phyloP scores from a whole-genome alignment of 208 protist species.

The Trichomonas gallinae region DNA sequence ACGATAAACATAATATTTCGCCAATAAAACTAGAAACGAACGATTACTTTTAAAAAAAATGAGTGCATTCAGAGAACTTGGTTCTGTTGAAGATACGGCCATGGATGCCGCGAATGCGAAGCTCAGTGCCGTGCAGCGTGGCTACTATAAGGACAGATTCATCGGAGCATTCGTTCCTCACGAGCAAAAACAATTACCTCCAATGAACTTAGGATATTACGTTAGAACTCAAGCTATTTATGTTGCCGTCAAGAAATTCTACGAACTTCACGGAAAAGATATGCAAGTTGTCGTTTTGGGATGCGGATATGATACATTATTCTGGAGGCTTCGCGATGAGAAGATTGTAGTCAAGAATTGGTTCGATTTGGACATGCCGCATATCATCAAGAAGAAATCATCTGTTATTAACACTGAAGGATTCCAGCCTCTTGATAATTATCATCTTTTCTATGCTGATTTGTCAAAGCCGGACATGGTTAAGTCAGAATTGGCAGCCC shows the following conservation, averaged over 20 bases:
- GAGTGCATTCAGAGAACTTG: neutral
- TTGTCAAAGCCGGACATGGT: neutral
- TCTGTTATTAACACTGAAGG: neutral
- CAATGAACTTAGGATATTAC: neutral
- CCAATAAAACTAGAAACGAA: too few species aligned
- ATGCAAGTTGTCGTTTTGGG: neutral
- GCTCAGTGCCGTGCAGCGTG: neutral
- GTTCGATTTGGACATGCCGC: neutral
- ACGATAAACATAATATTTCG: too few species aligned
- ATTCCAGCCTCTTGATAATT: conserved; percentile 5
- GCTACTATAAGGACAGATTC: neutral
- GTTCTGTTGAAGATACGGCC: neutral
- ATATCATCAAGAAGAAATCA: neutral
- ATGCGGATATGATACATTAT: neutral
- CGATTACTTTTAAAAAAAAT: neutral
- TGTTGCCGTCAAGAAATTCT: neutral
- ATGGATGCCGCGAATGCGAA: conserved; percentile 2
- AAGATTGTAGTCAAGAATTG: neutral
- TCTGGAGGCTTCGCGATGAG: neutral
- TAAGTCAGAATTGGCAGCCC: neutral
- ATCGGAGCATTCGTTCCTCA: neutral
- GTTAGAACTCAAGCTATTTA: neutral
- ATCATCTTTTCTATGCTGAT: neutral
- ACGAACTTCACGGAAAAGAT: neutral
- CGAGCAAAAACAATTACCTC: neutral